phyloP scores from a whole-genome alignment of 768 basidiomycete genomes.

The Phanerodontia chrysosporium region DNA sequence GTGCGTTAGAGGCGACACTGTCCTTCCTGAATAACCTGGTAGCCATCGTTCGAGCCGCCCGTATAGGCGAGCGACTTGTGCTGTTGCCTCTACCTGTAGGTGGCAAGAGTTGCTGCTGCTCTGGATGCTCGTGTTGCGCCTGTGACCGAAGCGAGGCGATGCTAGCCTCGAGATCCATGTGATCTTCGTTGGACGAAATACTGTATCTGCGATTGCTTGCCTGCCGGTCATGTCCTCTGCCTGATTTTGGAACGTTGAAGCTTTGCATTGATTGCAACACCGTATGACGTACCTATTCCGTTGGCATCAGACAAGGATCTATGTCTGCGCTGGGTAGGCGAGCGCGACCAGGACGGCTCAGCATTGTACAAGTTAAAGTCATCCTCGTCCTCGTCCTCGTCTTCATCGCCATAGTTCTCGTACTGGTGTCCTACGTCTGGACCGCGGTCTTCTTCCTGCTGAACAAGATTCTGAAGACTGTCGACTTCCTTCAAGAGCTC shows the following conservation, averaged over 20 bases:
- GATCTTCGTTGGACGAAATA: slow-evolving; percentile 48
- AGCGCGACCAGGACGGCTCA: slow-evolving; percentile 27
- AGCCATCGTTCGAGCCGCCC: slow-evolving; percentile 34
- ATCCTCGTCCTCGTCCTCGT: slow-evolving; percentile 46
- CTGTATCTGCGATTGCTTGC: slow-evolving; percentile 34
- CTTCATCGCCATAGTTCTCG: slow-evolving; percentile 58
- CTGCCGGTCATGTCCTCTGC: slow-evolving; percentile 13
- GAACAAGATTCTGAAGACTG: slow-evolving; percentile 53
- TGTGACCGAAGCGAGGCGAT: slow-evolving; percentile 27
- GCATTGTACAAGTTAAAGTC: slow-evolving; percentile 28
- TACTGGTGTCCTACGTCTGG: slow-evolving; percentile 46
- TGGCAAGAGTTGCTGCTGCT: background rate
- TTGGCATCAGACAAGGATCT: slow-evolving; percentile 5
- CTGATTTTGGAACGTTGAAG: background rate
- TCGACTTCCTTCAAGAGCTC: slow-evolving; percentile 62
- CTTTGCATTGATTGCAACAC: background rate
- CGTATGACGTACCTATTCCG: background rate
- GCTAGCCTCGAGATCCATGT: slow-evolving; percentile 38
- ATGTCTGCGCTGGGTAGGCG: slow-evolving; percentile 1
- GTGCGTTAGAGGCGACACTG: slow-evolving; percentile 32
- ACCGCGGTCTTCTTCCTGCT: slow-evolving; percentile 57
- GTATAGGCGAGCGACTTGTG: slow-evolving; percentile 31
- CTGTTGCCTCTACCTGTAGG: slow-evolving; percentile 15
- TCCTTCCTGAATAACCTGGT: slow-evolving; percentile 50
- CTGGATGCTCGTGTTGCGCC: slow-evolving; percentile 12